Evolutionary conservation across 805 yeast genomes (phyloP).

Genomic region (Pichia rugopelliculosa): DNA sequence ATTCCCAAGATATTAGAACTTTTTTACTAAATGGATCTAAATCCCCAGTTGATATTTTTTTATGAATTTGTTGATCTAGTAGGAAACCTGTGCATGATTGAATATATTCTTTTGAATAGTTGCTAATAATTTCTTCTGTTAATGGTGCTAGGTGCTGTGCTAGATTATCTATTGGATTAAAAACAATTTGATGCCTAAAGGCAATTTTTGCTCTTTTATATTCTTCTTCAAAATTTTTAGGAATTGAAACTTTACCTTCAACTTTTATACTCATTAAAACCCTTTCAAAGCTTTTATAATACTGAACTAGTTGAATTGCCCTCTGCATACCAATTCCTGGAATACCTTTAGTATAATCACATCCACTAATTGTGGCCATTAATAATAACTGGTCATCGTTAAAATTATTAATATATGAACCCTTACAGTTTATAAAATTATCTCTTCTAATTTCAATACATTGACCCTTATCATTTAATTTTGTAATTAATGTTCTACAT

Average conservation of each 20-base stretch:
- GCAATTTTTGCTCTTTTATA: conserved; percentile 65
- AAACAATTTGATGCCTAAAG: conserved; percentile 80
- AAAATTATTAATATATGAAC: conserved; percentile 40
- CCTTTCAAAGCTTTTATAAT: conserved; percentile 44
- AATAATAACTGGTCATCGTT: conserved; percentile 54
- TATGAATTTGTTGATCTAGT: conserved; percentile 41
- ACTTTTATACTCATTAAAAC: conserved; percentile 49
- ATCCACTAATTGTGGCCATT: conserved; percentile 87
- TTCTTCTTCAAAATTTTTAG: conserved; percentile 51
- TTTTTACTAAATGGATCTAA: conserved; percentile 57
- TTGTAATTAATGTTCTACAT: conserved; percentile 66
- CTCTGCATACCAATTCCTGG: conserved; percentile 73
- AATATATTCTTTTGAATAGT: conserved; percentile 21
- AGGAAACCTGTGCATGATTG: conserved; percentile 39
- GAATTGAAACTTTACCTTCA: conserved; percentile 53
- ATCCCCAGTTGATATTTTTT: conserved; percentile 53
- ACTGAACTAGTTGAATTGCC: conserved; percentile 55
- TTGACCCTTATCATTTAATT: conserved; percentile 60
- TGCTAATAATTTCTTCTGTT: conserved; percentile 32
- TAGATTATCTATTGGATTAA: conserved; percentile 46
- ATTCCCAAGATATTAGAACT: conserved; percentile 42
- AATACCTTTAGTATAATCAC: conserved; percentile 90
- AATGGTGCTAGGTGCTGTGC: conserved; percentile 56
- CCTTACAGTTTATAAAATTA: conserved; percentile 34
- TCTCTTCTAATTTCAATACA: conserved; percentile 63